Conservation (phyloP, 1,284 basidiomycete species). For the Cutaneotrichosporon dermatis region DNA sequence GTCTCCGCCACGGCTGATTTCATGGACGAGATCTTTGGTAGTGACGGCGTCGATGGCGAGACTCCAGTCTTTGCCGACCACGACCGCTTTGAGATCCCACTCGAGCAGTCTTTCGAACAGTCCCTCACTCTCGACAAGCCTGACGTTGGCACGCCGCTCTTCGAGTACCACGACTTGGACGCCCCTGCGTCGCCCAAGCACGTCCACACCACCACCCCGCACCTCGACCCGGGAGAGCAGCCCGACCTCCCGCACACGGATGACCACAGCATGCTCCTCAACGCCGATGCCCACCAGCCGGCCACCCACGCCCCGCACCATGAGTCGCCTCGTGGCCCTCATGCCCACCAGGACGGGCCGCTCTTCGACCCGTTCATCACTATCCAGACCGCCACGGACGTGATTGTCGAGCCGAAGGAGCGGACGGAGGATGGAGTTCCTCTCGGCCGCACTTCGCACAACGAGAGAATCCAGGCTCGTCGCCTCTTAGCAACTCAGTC, state of each 20-base stretch:
- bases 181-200: slow-evolving; percentile 15
- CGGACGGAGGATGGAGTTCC: slow-evolving; percentile 64
- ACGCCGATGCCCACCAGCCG: slow-evolving; percentile 40
- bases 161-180: slow-evolving; percentile 11
- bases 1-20: slow-evolving; percentile 48
- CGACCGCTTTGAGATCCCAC: slow-evolving; percentile 12
- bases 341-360: slow-evolving; percentile 42
- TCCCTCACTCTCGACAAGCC: not conserved
- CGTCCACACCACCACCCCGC: slow-evolving; percentile 14
- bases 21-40: slow-evolving; percentile 46
- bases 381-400: slow-evolving; percentile 44
- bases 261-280: slow-evolving; percentile 39
- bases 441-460: slow-evolving; percentile 65
- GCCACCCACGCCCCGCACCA: slow-evolving; percentile 3
- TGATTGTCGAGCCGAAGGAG: slow-evolving; percentile 20
- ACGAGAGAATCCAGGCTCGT: slow-evolving; percentile 43
- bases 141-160: slow-evolving; percentile 25
- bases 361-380: slow-evolving; percentile 50
- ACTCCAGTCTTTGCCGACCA: slow-evolving; percentile 35
- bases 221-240: slow-evolving; percentile 25
- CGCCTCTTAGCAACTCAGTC: slow-evolving; percentile 43
- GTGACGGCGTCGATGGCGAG: slow-evolving; percentile 39
- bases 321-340: slow-evolving; percentile 15
- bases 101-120: slow-evolving; percentile 2
- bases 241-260: slow-evolving; percentile 33